phyloP scores from a whole-genome alignment of 139 green algal species.

The Closterium sp. region DNA sequence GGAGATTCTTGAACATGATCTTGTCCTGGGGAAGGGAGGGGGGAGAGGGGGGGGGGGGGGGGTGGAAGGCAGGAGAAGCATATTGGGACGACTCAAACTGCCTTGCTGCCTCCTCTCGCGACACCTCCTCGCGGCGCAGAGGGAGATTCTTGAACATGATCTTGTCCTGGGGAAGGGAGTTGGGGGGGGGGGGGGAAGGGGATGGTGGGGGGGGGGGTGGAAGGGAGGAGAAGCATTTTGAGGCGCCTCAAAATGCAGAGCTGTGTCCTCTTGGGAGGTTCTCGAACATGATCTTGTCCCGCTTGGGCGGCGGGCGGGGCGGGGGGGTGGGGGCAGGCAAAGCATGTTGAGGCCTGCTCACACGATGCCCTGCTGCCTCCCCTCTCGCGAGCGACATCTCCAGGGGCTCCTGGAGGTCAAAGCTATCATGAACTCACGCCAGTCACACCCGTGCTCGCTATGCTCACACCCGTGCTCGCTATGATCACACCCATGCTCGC shows the following conservation, averaged over 20 bases:
- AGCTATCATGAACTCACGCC: too few relatives aligned
- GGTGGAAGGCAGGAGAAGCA: background rate
- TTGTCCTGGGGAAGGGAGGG: conserved; percentile 10
- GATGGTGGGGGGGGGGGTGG: background rate
- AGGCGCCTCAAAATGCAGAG: conserved; percentile 39
- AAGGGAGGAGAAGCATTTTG: background rate
- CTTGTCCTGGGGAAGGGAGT: conserved; percentile 15
- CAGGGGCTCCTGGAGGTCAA: too few relatives aligned
- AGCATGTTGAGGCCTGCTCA: too few relatives aligned
- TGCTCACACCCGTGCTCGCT: too few relatives aligned
- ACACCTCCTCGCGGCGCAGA: conserved; percentile 57
- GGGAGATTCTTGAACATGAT: conserved; percentile 61
- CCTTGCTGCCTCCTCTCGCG: conserved; percentile 69
- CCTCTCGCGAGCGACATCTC: too few relatives aligned
- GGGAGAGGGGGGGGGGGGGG: background rate
- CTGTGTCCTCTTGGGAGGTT: conserved; percentile 75
- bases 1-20: conserved; percentile 60
- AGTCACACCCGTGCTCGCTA: too few relatives aligned
- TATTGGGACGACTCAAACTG: background rate
- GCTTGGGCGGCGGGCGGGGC: too few relatives aligned
- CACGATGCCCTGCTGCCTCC: conserved; percentile 76
- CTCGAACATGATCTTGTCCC: conserved; percentile 56
- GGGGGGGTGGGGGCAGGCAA: background rate
- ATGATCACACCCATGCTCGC: too few relatives aligned
- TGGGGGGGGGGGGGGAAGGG: background rate